Conservation (phyloP, 2,329 filamentous ascomycete species). For the Graphilbum ipis-grandicollis region DNA sequence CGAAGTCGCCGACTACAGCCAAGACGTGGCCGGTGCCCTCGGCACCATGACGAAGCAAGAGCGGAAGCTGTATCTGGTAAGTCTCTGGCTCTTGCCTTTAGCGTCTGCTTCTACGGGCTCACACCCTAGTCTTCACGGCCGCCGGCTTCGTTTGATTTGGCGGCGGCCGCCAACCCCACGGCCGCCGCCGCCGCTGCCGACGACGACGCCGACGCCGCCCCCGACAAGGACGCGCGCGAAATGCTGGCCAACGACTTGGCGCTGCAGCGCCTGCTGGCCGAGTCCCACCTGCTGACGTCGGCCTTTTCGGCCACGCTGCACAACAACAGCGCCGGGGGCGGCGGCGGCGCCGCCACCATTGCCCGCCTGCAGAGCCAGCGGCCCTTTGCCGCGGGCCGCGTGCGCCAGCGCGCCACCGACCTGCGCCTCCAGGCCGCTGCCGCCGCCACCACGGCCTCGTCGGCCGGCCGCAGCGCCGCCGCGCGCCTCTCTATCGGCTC, state of each 20-base stretch:
- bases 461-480: constrained; percentile 41
- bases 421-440: constrained; percentile 69
- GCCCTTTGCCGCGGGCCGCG: constrained; percentile 43
- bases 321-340: constrained; percentile 18
- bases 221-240: constrained; percentile 40
- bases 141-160: constrained; percentile 14
- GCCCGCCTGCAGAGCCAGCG: constrained; percentile 15
- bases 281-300: constrained; percentile 69
- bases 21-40: constrained; percentile 10
- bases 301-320: constrained; percentile 25
- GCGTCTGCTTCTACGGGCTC: background rate
- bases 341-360: constrained; percentile 19
- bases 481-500: constrained; percentile 49
- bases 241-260: constrained; percentile 86
- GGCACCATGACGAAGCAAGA: constrained; percentile 45
- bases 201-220: constrained; percentile 31
- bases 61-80: constrained; percentile 62
- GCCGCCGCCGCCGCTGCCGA: constrained; percentile 11
- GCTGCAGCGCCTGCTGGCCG: constrained; percentile 73
- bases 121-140: constrained; percentile 30
- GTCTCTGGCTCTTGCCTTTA: constrained; percentile 1
- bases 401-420: constrained; percentile 67
- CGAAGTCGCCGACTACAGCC: constrained; percentile 45
- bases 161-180: background rate
- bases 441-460: constrained; percentile 51